These are phyloP conservation scores for Boletus sensibilis DNA, from an alignment of 768 basidiomycete species.

Conservation along the genomic window DNA sequence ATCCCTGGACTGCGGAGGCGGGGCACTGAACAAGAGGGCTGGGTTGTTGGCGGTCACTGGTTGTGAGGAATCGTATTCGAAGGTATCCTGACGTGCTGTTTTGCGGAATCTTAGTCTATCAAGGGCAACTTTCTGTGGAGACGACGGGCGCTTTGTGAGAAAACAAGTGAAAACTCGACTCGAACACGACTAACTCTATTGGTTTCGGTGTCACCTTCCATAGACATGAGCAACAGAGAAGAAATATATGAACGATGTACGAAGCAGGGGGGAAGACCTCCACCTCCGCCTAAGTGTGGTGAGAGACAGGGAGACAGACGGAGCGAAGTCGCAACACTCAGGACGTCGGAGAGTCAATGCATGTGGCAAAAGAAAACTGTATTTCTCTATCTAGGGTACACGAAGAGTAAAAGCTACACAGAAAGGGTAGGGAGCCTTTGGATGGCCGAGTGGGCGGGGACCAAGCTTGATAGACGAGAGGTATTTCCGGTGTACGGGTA, in stretches of 20 bases:
- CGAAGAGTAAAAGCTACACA: slow-evolving; percentile 25
- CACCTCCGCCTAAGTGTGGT: slow-evolving; percentile 23
- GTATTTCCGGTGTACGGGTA: not conserved
- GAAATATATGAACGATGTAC: slow-evolving; percentile 15
- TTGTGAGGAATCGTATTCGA: slow-evolving; percentile 38
- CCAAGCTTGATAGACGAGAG: not conserved
- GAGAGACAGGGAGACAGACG: slow-evolving; percentile 17
- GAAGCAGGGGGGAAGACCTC: slow-evolving; percentile 10
- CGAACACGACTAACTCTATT: slow-evolving; percentile 48
- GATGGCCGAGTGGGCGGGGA: not conserved
- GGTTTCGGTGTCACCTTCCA: slow-evolving; percentile 43
- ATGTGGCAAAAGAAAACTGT: slow-evolving; percentile 42
- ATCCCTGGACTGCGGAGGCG: slow-evolving; percentile 73
- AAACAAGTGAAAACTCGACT: slow-evolving; percentile 30
- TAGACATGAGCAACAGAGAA: slow-evolving; percentile 44
- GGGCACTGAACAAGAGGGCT: slow-evolving; percentile 34
- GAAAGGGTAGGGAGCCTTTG: slow-evolving; percentile 6
- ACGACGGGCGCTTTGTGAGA: slow-evolving; percentile 35
- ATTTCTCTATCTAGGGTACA: slow-evolving; percentile 38
- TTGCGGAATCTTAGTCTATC: slow-evolving; percentile 51
- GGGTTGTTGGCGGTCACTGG: slow-evolving; percentile 66
- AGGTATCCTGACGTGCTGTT: slow-evolving; percentile 33
- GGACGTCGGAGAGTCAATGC: slow-evolving; percentile 58
- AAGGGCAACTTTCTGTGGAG: slow-evolving; percentile 41
- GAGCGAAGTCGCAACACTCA: slow-evolving; percentile 35